Percentiles rank a stretch among this genome's conserved stretches.
These are phyloP conservation scores for Clonostachys rosea DNA, from an alignment of 2,329 filamentous ascomycete species.

Conservation along the genomic window DNA sequence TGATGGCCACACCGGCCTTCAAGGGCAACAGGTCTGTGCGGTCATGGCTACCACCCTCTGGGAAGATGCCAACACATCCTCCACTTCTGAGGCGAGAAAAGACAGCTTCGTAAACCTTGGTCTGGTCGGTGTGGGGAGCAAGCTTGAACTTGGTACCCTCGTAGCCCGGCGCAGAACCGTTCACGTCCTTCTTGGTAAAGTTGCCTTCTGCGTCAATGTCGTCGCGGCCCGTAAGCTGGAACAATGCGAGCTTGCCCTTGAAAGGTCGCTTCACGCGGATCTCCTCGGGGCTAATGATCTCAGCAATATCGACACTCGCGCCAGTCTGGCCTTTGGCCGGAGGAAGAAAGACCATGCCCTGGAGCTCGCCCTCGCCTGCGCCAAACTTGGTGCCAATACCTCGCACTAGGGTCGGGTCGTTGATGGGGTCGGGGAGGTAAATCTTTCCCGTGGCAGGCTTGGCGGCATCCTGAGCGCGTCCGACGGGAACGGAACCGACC, in stretches of 20 bases:
- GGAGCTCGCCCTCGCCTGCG: conserved; percentile 62
- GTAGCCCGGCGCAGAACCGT: conserved; percentile 56
- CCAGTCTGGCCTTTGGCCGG: conserved; percentile 72
- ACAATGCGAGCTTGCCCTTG: conserved; percentile 68
- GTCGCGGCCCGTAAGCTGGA: conserved; percentile 77
- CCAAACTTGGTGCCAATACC: conserved; percentile 81
- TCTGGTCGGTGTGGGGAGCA: conserved; percentile 91
- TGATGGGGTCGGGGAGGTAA: conserved; percentile 83
- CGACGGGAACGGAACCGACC: conserved; percentile 89
- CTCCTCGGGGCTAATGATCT: conserved; percentile 77
- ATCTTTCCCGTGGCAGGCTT: conserved; percentile 75
- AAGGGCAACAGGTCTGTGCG: conserved; percentile 85
- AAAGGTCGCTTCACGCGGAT: conserved; percentile 84
- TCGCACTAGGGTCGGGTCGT: conserved; percentile 76
- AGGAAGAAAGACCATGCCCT: conserved; percentile 83
- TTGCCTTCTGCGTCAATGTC: conserved; percentile 65
- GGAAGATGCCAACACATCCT: conserved; percentile 94
- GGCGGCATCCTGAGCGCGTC: conserved; percentile 83
- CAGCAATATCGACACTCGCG: conserved; percentile 76
- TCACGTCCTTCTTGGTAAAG: conserved; percentile 50
- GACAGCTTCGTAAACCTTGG: conserved; percentile 87
- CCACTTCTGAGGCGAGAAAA: conserved; percentile 77
- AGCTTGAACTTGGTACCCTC: conserved; percentile 79
- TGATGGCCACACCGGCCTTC: conserved; percentile 96
- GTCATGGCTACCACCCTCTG: conserved; percentile 94